A percentile compares a stretch with the other conserved stretches of the same genome.
phyloP scores from a whole-genome alignment of 176 grass and related monocot genomes.

The Elaeis guineensis region DNA sequence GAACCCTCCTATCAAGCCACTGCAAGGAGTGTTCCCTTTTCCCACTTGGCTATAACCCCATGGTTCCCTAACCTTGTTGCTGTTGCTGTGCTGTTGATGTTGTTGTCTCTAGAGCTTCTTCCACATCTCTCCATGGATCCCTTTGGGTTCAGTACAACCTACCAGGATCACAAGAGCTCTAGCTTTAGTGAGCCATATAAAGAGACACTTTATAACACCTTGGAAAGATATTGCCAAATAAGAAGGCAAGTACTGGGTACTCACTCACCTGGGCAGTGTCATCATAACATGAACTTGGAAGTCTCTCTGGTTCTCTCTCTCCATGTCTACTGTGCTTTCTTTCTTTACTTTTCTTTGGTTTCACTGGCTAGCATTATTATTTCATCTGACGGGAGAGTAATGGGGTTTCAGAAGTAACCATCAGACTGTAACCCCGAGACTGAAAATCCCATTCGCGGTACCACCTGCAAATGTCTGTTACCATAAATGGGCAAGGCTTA shows the following conservation, averaged over 20 bases:
- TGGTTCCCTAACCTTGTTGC: slow-evolving; percentile 6
- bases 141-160: not conserved
- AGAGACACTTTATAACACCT: no score
- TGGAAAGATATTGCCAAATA: no score
- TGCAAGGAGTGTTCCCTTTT: slow-evolving; percentile 10
- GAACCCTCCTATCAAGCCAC: slow-evolving; percentile 15
- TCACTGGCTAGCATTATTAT: not conserved
- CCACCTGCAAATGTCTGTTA: slow-evolving; percentile 23
- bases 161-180: no score
- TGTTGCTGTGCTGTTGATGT: not conserved
- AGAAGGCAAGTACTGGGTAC: slow-evolving; percentile 22
- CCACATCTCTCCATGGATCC: slow-evolving; percentile 27
- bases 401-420: slow-evolving; percentile 10
- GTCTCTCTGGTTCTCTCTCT: slow-evolving; percentile 10
- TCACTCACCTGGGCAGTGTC: slow-evolving; percentile 39
- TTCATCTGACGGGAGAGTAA: slow-evolving; percentile 23
- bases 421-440: slow-evolving; percentile 22
- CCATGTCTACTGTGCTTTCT: slow-evolving; percentile 4
- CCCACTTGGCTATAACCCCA: slow-evolving; percentile 16
- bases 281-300: slow-evolving; percentile 20
- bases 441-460: slow-evolving; percentile 39
- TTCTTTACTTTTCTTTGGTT: no score
- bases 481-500: slow-evolving; percentile 20
- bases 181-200: no score
- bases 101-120: slow-evolving; percentile 11